Evolutionary conservation across 805 yeast species (phyloP).

Genomic region (Starmerella stellata): DNA sequence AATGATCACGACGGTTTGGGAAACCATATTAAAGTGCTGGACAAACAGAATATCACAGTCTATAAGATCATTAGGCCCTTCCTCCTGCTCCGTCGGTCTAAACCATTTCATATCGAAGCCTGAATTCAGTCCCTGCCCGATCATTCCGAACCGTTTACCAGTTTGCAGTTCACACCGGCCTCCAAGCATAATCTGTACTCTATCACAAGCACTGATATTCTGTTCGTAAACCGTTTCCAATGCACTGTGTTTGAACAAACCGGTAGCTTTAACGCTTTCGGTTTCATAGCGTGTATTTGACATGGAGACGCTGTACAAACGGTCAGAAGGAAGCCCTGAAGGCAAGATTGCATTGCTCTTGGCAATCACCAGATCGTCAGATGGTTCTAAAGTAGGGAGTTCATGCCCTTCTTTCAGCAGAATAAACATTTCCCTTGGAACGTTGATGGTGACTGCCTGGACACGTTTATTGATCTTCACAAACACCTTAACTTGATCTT

Average conservation of each 20-base stretch:
- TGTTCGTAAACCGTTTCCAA: slow-evolving; percentile 63
- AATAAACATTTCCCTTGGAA: slow-evolving; percentile 59
- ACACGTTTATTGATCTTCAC: slow-evolving; percentile 53
- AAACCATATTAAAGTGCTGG: slow-evolving; percentile 16
- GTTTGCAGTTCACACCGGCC: slow-evolving; percentile 52
- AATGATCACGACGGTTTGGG: slow-evolving; percentile 11
- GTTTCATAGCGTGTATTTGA: slow-evolving; percentile 43
- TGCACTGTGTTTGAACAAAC: slow-evolving; percentile 43
- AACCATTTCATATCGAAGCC: slow-evolving; percentile 60
- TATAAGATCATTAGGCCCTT: not conserved
- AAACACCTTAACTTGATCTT: slow-evolving; percentile 65
- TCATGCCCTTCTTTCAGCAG: slow-evolving; percentile 30
- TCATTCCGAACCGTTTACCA: slow-evolving; percentile 46
- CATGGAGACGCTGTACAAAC: slow-evolving; percentile 47
- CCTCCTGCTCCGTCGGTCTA: slow-evolving; percentile 22
- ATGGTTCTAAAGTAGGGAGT: slow-evolving; percentile 5
- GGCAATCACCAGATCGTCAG: slow-evolving; percentile 27
- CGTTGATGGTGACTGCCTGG: slow-evolving; percentile 52
- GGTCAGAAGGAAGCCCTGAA: slow-evolving; percentile 34
- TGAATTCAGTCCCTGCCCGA: slow-evolving; percentile 67
- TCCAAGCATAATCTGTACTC: slow-evolving; percentile 69
- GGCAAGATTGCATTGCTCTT: slow-evolving; percentile 50
- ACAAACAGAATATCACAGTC: slow-evolving; percentile 20
- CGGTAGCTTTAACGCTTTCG: slow-evolving; percentile 39
- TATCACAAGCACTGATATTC: slow-evolving; percentile 43